Conservation (phyloP, 192 early-diverging fungal genomes). For the Backusella psychrophila region DNA sequence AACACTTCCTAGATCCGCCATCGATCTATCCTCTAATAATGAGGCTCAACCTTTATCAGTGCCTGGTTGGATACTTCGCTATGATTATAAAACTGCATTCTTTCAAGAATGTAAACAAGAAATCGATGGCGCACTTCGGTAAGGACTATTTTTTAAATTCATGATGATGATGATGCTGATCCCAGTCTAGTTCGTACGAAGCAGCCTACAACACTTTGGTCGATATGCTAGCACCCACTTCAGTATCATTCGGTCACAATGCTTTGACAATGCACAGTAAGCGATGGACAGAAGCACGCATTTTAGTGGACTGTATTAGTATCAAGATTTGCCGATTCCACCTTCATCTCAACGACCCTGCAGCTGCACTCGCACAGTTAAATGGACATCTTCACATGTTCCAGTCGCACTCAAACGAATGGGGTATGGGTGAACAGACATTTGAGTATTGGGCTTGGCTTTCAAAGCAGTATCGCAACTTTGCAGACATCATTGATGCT, state of each 20-base stretch:
- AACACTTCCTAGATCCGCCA: slow-evolving; percentile 25
- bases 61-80: slow-evolving; percentile 76
- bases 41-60: slow-evolving; percentile 42
- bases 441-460: slow-evolving; percentile 88
- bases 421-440: slow-evolving; percentile 69
- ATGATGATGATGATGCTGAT: not conserved
- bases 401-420: slow-evolving; percentile 54
- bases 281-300: slow-evolving; percentile 73
- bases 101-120: slow-evolving; percentile 67
- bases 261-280: slow-evolving; percentile 50
- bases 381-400: slow-evolving; percentile 67
- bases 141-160: not conserved
- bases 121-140: slow-evolving; percentile 53
- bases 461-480: slow-evolving; percentile 75
- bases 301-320: slow-evolving; percentile 71
- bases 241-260: slow-evolving; percentile 37
- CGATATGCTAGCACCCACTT: slow-evolving; percentile 60
- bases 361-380: slow-evolving; percentile 67
- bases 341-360: slow-evolving; percentile 63
- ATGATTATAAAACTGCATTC: slow-evolving; percentile 75
- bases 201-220: slow-evolving; percentile 63
- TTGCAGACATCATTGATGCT: slow-evolving; percentile 76
- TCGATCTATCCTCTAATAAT: slow-evolving; percentile 19
- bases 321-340: slow-evolving; percentile 81
- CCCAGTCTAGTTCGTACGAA: slow-evolving; percentile 58